Conservation (phyloP, 129 eudicot species). For the Smallanthus sonchifolius region DNA sequence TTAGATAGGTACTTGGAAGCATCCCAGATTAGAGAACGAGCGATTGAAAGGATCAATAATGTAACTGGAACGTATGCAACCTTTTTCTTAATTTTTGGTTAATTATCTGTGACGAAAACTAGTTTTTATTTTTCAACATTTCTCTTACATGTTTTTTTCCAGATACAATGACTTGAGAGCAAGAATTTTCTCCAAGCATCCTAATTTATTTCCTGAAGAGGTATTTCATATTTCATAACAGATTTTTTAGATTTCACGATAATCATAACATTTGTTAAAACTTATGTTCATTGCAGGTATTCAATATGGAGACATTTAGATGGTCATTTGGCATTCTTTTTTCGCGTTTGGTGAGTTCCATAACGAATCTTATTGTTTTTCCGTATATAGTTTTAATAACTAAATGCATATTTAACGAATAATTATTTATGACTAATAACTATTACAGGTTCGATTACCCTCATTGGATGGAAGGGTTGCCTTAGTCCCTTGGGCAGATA, state of each 20-base stretch:
- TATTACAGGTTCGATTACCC: conserved; percentile 76
- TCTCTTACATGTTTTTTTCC: conserved; percentile 18
- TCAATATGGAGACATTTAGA: conserved; percentile 82
- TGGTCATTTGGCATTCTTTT: conserved; percentile 99
- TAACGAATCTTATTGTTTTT: background rate
- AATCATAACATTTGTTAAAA: conserved; percentile 1
- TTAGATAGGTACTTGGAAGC: conserved; percentile 93
- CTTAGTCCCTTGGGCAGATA: conserved; percentile 99
- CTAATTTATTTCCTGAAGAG: conserved; percentile 90
- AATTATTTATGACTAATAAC: background rate
- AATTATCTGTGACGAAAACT: background rate
- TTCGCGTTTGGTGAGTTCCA: conserved; percentile 79
- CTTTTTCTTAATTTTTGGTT: conserved; percentile 9
- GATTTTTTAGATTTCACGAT: background rate
- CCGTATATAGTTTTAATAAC: background rate
- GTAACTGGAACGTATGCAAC: conserved; percentile 87
- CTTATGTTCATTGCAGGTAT: conserved; percentile 50
- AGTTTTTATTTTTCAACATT: background rate
- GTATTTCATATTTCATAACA: conserved; percentile 35
- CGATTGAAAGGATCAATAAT: conserved; percentile 82
- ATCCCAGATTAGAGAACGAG: conserved; percentile 83
- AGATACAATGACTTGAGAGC: conserved; percentile 80
- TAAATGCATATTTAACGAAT: background rate
- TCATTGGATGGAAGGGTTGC: conserved; percentile 93
- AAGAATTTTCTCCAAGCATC: conserved; percentile 81